These are phyloP conservation scores for Geotrichum aggregatum DNA, from an alignment of 1,139 yeast genomes.

Conservation along the genomic window DNA sequence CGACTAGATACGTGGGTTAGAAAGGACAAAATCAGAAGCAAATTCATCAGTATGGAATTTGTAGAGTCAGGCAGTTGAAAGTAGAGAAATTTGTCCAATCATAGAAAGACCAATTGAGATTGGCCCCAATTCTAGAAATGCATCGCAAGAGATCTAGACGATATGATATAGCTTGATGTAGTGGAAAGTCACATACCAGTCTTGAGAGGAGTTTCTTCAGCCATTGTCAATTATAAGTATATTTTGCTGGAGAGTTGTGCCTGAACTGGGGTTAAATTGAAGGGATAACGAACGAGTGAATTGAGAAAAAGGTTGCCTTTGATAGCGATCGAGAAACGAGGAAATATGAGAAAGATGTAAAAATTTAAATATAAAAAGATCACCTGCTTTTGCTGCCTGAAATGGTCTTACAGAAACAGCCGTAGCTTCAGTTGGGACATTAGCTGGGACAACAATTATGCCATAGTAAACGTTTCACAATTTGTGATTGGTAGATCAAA, in stretches of 20 bases:
- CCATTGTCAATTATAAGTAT: conserved; percentile 23
- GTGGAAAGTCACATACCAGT: conserved; percentile 88
- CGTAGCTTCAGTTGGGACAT: too few relatives aligned
- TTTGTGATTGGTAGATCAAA: not conserved
- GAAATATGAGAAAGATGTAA: not conserved
- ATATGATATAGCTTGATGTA: too few relatives aligned
- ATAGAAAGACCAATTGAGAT: conserved; percentile 14
- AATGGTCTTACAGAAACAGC: too few relatives aligned
- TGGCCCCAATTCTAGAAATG: conserved; percentile 21
- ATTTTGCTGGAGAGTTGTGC: not conserved
- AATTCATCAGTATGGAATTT: too few relatives aligned
- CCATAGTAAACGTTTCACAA: not conserved
- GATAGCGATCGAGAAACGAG: too few relatives aligned
- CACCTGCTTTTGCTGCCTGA: conserved; percentile 17
- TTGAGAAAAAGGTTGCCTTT: not conserved
- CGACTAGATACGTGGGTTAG: conserved; percentile 16
- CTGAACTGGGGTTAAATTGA: too few relatives aligned
- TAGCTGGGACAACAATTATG: too few relatives aligned
- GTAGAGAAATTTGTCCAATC: not conserved
- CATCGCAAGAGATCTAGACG: too few relatives aligned
- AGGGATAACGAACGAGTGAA: not conserved
- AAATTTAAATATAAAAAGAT: conserved; percentile 5
- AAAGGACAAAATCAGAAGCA: too few relatives aligned
- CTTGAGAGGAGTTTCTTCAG: conserved; percentile 50
- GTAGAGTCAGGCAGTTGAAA: too few relatives aligned